Evolutionary conservation across 768 basidiomycete species (phyloP).

Genomic region (Tricholoma saponaceum): DNA sequence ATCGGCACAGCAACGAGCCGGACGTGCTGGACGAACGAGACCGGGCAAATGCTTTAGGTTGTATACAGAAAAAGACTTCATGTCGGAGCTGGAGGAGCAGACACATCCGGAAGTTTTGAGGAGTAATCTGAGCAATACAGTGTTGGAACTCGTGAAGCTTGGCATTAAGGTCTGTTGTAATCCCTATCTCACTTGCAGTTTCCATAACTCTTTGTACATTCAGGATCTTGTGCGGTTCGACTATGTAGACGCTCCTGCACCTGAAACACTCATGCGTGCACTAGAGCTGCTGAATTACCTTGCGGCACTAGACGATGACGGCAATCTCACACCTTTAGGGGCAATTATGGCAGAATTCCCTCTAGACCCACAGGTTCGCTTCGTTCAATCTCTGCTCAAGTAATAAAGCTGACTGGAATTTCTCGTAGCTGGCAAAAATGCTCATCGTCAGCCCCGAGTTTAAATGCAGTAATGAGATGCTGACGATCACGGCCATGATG

Average conservation of each 20-base stretch:
- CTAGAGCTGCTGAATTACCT: constrained; percentile 91
- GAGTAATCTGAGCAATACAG: constrained; percentile 90
- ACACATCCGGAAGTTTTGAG: constrained; percentile 95
- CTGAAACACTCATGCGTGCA: constrained; percentile 96
- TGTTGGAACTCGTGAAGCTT: constrained; percentile 90
- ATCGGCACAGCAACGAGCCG: constrained; percentile 92
- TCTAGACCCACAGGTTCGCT: constrained; percentile 88
- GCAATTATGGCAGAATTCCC: constrained; percentile 97
- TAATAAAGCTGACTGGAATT: constrained; percentile 1
- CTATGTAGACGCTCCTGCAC: constrained; percentile 91
- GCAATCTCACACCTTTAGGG: constrained; percentile 83
- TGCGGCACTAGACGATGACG: constrained; percentile 90
- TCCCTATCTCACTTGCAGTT: constrained; percentile 1
- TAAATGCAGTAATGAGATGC: constrained; percentile 91
- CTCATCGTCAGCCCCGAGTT: constrained; percentile 93
- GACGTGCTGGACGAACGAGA: constrained; percentile 92
- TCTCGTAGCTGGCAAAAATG: constrained; percentile 78
- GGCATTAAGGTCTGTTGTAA: constrained; percentile 69
- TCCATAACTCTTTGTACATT: constrained; percentile 1
- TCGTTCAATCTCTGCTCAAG: neutral
- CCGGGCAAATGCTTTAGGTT: constrained; percentile 97
- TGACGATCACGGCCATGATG: constrained; percentile 95
- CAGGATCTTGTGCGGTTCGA: constrained; percentile 85
- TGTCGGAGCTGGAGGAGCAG: constrained; percentile 93
- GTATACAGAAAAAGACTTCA: constrained; percentile 97